Evolutionary conservation across 768 basidiomycete species (phyloP).

Genomic region (Trametes villosa): DNA sequence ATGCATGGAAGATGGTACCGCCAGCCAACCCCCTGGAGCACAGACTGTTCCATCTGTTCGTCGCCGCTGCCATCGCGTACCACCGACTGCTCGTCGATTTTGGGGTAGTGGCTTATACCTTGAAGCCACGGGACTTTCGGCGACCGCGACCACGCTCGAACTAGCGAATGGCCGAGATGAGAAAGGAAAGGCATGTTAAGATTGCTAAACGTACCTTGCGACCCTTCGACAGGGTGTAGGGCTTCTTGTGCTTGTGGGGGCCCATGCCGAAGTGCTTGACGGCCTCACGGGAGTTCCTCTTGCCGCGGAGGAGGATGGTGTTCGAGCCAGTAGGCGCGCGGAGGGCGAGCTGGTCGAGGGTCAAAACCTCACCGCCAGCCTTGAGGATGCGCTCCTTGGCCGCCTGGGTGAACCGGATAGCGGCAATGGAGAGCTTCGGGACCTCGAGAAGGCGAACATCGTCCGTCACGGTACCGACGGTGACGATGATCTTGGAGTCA

Average conservation of each 20-base stretch:
- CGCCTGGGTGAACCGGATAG: slow-evolving; percentile 90
- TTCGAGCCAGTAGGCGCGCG: slow-evolving; percentile 94
- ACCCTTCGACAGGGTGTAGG: slow-evolving; percentile 93
- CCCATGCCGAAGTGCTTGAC: slow-evolving; percentile 99
- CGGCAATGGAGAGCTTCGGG: slow-evolving; percentile 92
- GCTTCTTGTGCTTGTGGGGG: slow-evolving; percentile 99
- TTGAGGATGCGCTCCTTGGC: slow-evolving; percentile 95
- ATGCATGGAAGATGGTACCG: slow-evolving; percentile 19
- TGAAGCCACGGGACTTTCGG: slow-evolving; percentile 97
- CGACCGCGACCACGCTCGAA: slow-evolving; percentile 99
- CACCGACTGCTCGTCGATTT: slow-evolving; percentile 40
- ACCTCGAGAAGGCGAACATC: slow-evolving; percentile 85
- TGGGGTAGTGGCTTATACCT: slow-evolving; percentile 64
- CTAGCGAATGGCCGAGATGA: slow-evolving; percentile 37
- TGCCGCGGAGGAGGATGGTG: slow-evolving; percentile 92
- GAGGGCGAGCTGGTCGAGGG: slow-evolving; percentile 95
- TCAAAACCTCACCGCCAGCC: slow-evolving; percentile 93
- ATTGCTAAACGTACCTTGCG: slow-evolving; percentile 67
- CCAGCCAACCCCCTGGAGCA: slow-evolving; percentile 18
- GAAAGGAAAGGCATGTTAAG: slow-evolving; percentile 4
- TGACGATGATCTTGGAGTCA: slow-evolving; percentile 83
- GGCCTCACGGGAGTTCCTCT: slow-evolving; percentile 91
- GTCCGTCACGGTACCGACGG: slow-evolving; percentile 93
- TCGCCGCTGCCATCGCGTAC: slow-evolving; percentile 6
- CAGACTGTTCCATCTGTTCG: slow-evolving; percentile 15